Percentiles rank a stretch among this genome's conserved stretches.
Conservation (phyloP, 2,329 filamentous ascomycete genomes). For the Geoglossum cookeanum region DNA sequence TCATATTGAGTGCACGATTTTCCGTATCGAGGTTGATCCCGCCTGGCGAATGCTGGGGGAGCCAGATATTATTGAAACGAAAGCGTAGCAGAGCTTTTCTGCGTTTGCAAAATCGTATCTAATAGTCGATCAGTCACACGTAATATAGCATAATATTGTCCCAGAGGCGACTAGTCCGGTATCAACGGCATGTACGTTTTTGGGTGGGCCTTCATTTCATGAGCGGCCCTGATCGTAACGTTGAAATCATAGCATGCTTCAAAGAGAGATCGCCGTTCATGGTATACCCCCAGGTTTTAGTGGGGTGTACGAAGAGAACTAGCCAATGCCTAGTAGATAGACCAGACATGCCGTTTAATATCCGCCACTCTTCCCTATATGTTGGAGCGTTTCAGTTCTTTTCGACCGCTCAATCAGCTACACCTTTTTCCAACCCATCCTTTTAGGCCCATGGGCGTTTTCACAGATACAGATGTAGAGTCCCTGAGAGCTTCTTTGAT, state of each 20-base stretch:
- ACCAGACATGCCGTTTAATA: not conserved
- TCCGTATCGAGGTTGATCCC: not conserved
- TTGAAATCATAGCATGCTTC: no score
- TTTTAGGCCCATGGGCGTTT: not conserved
- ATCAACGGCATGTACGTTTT: no score
- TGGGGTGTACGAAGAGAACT: no score
- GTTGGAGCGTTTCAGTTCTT: not conserved
- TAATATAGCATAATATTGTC: not conserved
- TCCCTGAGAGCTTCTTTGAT: constrained; percentile 67
- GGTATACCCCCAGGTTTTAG: no score
- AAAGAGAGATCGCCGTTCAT: no score
- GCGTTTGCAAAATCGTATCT: not conserved
- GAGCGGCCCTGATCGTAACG: no score
- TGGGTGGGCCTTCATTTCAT: no score
- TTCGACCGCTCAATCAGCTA: not conserved
- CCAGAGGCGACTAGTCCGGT: no score
- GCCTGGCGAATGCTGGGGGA: not conserved
- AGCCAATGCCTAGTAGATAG: not conserved
- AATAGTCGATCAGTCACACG: not conserved
- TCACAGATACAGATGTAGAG: not conserved
- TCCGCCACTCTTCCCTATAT: not conserved
- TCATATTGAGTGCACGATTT: not conserved
- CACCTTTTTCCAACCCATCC: not conserved
- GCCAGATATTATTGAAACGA: not conserved
- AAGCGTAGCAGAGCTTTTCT: not conserved